Evolutionary conservation across 768 basidiomycete species (phyloP).

Genomic region (Psilocybe tampanensis): DNA sequence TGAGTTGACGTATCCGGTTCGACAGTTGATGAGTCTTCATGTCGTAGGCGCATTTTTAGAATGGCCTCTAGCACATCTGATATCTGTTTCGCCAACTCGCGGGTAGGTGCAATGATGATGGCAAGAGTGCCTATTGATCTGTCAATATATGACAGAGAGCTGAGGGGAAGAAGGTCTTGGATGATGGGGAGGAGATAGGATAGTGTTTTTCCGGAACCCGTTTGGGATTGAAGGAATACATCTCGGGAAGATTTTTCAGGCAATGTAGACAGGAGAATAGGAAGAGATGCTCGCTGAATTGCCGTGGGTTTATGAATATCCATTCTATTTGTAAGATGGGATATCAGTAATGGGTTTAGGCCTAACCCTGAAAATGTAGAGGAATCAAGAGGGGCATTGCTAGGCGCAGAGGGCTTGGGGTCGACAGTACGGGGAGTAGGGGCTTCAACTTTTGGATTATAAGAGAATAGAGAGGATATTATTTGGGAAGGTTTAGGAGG

Average conservation of each 20-base stretch:
- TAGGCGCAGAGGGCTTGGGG: constrained; percentile 49
- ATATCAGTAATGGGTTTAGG: constrained; percentile 75
- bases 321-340: constrained; percentile 83
- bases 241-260: constrained; percentile 55
- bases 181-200: constrained; percentile 94
- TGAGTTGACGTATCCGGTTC: constrained; percentile 44
- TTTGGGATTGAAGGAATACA: constrained; percentile 94
- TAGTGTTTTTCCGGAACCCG: constrained; percentile 95
- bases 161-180: constrained; percentile 90
- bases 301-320: constrained; percentile 84
- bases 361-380: constrained; percentile 85
- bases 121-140: constrained; percentile 94
- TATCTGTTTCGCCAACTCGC: constrained; percentile 96
- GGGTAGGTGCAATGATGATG: constrained; percentile 91
- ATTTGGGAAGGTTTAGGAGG: constrained; percentile 51
- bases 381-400: constrained; percentile 83
- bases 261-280: constrained; percentile 41
- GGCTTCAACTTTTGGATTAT: constrained; percentile 69
- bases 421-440: constrained; percentile 28
- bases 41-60: constrained; percentile 72
- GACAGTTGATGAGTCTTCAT: constrained; percentile 54
- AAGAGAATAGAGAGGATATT: constrained; percentile 89
- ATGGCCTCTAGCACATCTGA: constrained; percentile 90
- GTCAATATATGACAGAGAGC: constrained; percentile 90
- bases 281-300: constrained; percentile 83